These are phyloP conservation scores for Amauroascus verrucosus DNA, from an alignment of 2,329 filamentous ascomycete genomes.

Conservation along the genomic window DNA sequence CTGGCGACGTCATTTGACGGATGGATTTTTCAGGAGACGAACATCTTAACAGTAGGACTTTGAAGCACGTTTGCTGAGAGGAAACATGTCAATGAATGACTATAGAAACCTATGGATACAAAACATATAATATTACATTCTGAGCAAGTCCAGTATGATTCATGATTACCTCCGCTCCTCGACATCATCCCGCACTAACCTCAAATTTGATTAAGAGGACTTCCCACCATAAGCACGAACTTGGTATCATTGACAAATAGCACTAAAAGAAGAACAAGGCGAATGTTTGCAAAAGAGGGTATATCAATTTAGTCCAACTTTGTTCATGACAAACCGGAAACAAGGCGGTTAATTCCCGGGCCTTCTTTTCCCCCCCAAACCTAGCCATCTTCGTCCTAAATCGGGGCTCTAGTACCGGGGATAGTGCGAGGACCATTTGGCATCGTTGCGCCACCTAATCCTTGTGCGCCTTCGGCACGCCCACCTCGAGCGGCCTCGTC, in stretches of 20 bases:
- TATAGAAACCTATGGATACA: neutral
- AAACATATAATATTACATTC: neutral
- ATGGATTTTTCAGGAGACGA: no score
- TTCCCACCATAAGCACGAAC: neutral
- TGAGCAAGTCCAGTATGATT: neutral
- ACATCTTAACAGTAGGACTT: no score
- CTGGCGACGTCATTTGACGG: no score
- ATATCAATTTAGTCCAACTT: neutral
- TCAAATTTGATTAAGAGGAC: neutral
- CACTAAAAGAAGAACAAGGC: neutral
- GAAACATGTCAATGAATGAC: neutral
- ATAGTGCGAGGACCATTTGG: constrained; percentile 1
- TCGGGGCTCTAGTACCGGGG: constrained; percentile 8
- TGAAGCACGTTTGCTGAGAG: neutral
- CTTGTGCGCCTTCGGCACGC: neutral
- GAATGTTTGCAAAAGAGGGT: constrained; percentile 2
- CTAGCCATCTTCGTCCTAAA: neutral
- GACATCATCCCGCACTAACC: neutral
- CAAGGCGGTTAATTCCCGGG: no score
- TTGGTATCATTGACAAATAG: constrained; percentile 3
- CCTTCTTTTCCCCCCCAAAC: no score
- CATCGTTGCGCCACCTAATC: neutral
- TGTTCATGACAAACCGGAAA: neutral
- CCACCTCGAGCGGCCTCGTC: neutral
- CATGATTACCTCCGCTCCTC: neutral